These are phyloP conservation scores for Claviceps monticola DNA, from an alignment of 2,329 filamentous ascomycete species.

Conservation along the genomic window DNA sequence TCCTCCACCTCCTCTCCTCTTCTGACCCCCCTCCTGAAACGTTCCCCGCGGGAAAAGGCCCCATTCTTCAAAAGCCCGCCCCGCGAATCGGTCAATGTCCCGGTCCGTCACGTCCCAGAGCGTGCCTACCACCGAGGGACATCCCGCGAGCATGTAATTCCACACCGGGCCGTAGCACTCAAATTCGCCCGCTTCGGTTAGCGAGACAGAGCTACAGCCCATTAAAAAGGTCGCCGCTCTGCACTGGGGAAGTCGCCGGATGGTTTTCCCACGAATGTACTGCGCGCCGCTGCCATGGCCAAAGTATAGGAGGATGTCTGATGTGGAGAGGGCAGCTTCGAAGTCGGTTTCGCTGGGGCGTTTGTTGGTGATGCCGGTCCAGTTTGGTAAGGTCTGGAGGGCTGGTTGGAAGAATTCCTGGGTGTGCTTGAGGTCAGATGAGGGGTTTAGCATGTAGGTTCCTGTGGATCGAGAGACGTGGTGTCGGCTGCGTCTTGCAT, in stretches of 20 bases:
- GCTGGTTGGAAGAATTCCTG: conserved; percentile 55
- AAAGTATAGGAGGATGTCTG: conserved; percentile 78
- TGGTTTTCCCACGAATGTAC: conserved; percentile 75
- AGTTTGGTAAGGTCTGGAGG: conserved; percentile 53
- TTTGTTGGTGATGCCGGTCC: conserved; percentile 55
- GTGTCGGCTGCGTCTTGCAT: conserved; percentile 26
- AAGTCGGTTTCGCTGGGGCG: conserved; percentile 69
- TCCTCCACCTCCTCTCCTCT: conserved; percentile 14
- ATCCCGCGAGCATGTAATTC: conserved; percentile 82
- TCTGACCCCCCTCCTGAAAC: conserved; percentile 22
- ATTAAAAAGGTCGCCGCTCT: conserved; percentile 72
- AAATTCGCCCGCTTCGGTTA: conserved; percentile 69
- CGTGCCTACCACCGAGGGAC: conserved; percentile 77
- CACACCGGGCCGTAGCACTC: conserved; percentile 83
- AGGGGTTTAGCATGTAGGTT: conserved; percentile 81
- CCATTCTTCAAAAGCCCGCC: conserved; percentile 70
- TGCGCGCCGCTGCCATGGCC: conserved; percentile 91
- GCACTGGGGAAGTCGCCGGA: conserved; percentile 66
- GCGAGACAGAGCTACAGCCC: conserved; percentile 78
- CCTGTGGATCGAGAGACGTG: conserved; percentile 42
- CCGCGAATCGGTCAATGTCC: conserved; percentile 88
- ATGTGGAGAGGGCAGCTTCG: conserved; percentile 46
- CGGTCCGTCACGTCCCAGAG: conserved; percentile 97
- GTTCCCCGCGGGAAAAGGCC: conserved; percentile 48
- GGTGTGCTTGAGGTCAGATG: conserved; percentile 68